phyloP scores from a whole-genome alignment of 306 rosid genomes.

The Malus sylvestris region DNA sequence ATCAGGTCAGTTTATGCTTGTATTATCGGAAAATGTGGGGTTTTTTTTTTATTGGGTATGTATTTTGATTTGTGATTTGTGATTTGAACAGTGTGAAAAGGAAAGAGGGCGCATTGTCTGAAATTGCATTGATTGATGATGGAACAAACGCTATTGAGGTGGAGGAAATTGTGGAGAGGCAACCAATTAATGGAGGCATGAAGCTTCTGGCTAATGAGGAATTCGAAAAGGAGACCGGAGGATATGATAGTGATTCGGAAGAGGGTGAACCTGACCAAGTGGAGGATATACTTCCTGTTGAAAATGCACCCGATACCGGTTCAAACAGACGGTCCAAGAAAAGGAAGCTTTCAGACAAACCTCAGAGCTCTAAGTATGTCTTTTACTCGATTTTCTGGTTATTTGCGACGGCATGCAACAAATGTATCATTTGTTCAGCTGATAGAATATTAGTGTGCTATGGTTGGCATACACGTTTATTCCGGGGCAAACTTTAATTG shows the following conservation, averaged over 20 bases:
- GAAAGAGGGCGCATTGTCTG: constrained; percentile 32
- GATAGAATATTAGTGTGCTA: background rate
- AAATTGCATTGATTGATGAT: constrained; percentile 17
- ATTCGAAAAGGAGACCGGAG: constrained; percentile 43
- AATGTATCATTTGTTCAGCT: background rate
- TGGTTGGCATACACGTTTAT: background rate
- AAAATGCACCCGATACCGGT: constrained; percentile 14
- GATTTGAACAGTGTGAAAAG: constrained; percentile 46
- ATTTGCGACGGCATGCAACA: background rate
- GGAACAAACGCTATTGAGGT: constrained; percentile 16
- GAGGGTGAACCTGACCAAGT: constrained; percentile 29
- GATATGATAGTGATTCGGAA: constrained; percentile 23
- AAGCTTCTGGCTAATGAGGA: constrained; percentile 52
- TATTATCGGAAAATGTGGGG: background rate
- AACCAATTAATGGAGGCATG: constrained; percentile 15
- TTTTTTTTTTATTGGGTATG: background rate
- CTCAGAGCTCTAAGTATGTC: constrained; percentile 53
- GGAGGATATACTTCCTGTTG: constrained; percentile 27
- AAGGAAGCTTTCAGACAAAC: constrained; percentile 61
- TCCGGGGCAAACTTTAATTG: no score
- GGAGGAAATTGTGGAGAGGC: constrained; percentile 19
- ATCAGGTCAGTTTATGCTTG: constrained; percentile 43
- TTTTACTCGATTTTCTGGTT: background rate
- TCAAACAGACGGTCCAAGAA: constrained; percentile 40
- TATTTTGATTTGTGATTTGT: background rate